Conservation (phyloP, 805 yeast genomes). For the Candida sonorensis region DNA sequence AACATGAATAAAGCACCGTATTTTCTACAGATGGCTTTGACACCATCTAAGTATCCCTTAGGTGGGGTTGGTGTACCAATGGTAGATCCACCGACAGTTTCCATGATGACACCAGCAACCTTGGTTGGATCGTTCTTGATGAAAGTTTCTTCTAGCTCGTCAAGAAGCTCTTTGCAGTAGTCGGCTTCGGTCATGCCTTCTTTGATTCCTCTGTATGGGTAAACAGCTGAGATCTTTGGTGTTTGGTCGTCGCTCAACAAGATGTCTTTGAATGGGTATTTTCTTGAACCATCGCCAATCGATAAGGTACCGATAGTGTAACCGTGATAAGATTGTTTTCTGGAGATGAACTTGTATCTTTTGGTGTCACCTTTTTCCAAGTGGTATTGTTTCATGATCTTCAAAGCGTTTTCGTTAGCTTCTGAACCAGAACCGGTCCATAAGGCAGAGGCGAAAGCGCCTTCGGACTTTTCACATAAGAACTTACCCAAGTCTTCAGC, state of each 20-base stretch:
- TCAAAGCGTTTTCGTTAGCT: constrained; percentile 72
- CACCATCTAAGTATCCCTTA: constrained; percentile 40
- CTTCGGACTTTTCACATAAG: constrained; percentile 34
- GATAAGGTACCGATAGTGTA: constrained; percentile 39
- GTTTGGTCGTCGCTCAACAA: constrained; percentile 17
- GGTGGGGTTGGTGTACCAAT: constrained; percentile 39
- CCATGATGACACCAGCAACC: constrained; percentile 36
- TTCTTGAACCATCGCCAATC: constrained; percentile 31
- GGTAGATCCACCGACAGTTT: constrained; percentile 42
- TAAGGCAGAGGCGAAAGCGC: constrained; percentile 33
- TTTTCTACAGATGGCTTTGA: constrained; percentile 41
- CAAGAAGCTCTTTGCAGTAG: constrained; percentile 31
- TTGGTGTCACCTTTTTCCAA: constrained; percentile 34
- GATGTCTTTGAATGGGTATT: constrained; percentile 26
- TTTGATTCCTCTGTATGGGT: constrained; percentile 26
- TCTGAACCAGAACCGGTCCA: constrained; percentile 68
- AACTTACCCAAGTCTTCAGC: constrained; percentile 37
- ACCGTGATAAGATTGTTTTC: constrained; percentile 43
- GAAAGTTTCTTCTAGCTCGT: constrained; percentile 36
- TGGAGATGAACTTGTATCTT: constrained; percentile 35
- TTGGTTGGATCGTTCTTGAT: constrained; percentile 37
- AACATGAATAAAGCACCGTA: constrained; percentile 43
- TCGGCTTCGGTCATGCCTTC: constrained; percentile 34
- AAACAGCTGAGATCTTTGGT: constrained; percentile 26
- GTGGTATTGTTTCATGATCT: constrained; percentile 51